Evolutionary conservation across 2,329 filamentous ascomycete genomes (phyloP), one percentile per base, ranked within the genome.

Genomic region (Paecilomyces sp.): DNA sequence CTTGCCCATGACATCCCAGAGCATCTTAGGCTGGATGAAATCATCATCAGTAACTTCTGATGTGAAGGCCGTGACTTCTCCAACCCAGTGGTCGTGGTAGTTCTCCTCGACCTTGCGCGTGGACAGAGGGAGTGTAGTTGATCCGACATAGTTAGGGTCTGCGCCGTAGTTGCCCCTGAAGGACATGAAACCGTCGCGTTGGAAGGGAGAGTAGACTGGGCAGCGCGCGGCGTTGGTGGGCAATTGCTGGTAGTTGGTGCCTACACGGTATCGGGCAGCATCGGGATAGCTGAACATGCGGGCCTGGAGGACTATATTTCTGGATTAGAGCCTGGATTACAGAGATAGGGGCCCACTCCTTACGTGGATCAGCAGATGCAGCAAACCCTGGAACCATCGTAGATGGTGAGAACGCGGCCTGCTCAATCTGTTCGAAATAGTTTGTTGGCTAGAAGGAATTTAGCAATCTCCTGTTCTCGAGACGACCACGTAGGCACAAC

Each of bases 381-480:
- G 82, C 85, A 54, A 87, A 79, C 1, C 87, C 87, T 0, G 85
- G 86, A 0, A 88, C 84, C 69, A 89, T 76, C 61, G 83, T 85
- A 0, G 82, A 83, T 0, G 87, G 87, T 0, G 83, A 85, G 67
- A 89, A 90, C 0, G 85, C 83, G 0, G 84, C 82, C 72, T 89
- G 86, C 70, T 90, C 87, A 54, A 88, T 82, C 65, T 89, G 86
- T 50, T 80, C 76, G 64, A 88, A 87, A 72, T 87, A 88, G 70
- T 89, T 88, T 55, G 77, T 70, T 1, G 80, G 68, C 70, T 72
- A 41, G 13, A n/a, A 30, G 25, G 3, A 2, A 15, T 60, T 60
- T 3, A 54, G 12, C 7, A 47, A 12, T 31, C 53, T 59, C 4
- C 3, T 64, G 51, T 63, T 55, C 52, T 61, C 24, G 57, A 30